Evolutionary conservation across 129 eudicot species (phyloP).

Genomic region (Flaveria robusta): DNA sequence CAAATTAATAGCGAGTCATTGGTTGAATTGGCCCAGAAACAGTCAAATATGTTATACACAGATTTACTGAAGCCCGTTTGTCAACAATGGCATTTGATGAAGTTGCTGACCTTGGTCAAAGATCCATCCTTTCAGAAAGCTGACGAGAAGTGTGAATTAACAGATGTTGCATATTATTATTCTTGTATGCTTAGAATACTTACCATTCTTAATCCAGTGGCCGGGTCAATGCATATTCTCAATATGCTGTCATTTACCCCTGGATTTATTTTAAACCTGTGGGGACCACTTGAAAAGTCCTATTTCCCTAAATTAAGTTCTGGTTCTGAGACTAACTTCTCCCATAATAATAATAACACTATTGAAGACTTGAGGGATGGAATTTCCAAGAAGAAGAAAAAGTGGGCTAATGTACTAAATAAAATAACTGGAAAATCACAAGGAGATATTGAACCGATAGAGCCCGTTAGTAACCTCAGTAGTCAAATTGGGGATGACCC

Average conservation of each 20-base stretch:
- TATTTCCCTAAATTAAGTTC: constrained; percentile 44
- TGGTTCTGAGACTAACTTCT: constrained; percentile 9
- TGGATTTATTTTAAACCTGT: constrained; percentile 73
- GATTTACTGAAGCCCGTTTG: constrained; percentile 76
- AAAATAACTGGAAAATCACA: constrained; percentile 67
- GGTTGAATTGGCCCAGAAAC: constrained; percentile 37
- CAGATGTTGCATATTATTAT: constrained; percentile 64
- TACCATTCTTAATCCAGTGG: constrained; percentile 56
- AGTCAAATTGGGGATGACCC: constrained; percentile 38
- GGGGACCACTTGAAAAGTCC: constrained; percentile 64
- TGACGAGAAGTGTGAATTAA: constrained; percentile 48
- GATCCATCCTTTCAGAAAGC: constrained; percentile 33
- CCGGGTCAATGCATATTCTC: constrained; percentile 78
- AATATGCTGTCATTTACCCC: constrained; percentile 95
- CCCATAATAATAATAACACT: constrained; percentile 28
- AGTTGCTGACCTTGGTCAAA: constrained; percentile 50
- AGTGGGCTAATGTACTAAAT: constrained; percentile 52
- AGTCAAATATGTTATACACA: constrained; percentile 50
- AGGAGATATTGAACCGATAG: constrained; percentile 41
- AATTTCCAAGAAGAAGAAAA: too few relatives aligned
- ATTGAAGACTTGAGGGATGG: constrained; percentile 44
- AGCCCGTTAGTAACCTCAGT: constrained; percentile 27
- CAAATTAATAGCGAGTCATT: constrained; percentile 40
- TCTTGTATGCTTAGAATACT: constrained; percentile 77
- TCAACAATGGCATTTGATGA: constrained; percentile 84